Conservation (phyloP, 208 protist genomes). For the Leptomonas pyrrhocoris region DNA sequence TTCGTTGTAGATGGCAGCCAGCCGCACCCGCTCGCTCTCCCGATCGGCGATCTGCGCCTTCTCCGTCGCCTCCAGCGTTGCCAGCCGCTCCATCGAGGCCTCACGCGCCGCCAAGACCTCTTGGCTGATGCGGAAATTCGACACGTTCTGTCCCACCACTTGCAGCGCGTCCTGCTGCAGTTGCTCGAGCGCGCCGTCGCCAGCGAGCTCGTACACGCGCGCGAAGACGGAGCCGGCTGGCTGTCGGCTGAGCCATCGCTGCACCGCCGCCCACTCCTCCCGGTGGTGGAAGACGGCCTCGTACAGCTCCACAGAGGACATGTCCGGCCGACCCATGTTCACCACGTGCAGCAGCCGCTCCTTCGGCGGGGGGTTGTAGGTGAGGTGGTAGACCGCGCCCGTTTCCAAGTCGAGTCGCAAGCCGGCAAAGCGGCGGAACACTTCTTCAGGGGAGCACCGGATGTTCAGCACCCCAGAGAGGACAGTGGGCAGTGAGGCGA, state of each 20-base stretch:
- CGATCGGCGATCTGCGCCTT: slow-evolving; percentile 46
- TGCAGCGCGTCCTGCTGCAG: slow-evolving; percentile 37
- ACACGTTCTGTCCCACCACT: slow-evolving; percentile 35
- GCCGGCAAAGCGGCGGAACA: slow-evolving; percentile 82
- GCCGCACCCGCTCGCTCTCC: slow-evolving; percentile 71
- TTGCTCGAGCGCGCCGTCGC: slow-evolving; percentile 41
- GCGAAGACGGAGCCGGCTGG: slow-evolving; percentile 21
- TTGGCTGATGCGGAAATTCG: slow-evolving; percentile 39
- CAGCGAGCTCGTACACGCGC: slow-evolving; percentile 68
- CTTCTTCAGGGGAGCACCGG: slow-evolving; percentile 60
- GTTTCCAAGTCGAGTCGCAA: slow-evolving; percentile 84
- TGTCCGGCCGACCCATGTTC: slow-evolving; percentile 62
- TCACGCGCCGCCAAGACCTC: slow-evolving; percentile 42
- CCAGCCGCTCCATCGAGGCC: slow-evolving; percentile 43
- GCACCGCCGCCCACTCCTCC: slow-evolving; percentile 52
- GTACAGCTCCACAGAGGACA: slow-evolving; percentile 70
- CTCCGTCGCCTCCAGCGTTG: slow-evolving; percentile 40
- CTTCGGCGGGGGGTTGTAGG: slow-evolving; percentile 71
- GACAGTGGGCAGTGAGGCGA: slow-evolving; percentile 36
- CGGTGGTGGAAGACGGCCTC: slow-evolving; percentile 69
- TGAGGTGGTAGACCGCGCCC: slow-evolving; percentile 81
- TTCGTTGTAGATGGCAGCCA: slow-evolving; percentile 71
- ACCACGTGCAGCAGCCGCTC: slow-evolving; percentile 73
- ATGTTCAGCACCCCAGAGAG: slow-evolving; percentile 70
- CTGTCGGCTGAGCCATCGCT: slow-evolving; percentile 49